Evolutionary conservation across 176 grass and related monocot genomes (phyloP).

Genomic region (bread wheat (Triticum aestivum)): IWGSC_CS_RefSeq_v2.1 NC_057809.1:595538301-595538800

Average conservation of each 20-base stretch:
- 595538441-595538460: constrained; percentile 53
- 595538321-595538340: background rate
- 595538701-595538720: background rate
- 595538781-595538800: constrained; percentile 15
- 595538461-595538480: constrained; percentile 41
- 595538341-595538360: background rate
- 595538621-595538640: background rate
- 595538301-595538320: background rate
- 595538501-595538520: background rate
- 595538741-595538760: background rate
- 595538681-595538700: background rate
- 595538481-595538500: background rate
- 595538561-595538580: background rate
- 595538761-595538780: constrained; percentile 15
- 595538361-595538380: no score
- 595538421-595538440: constrained; percentile 81
- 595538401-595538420: background rate
- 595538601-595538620: background rate
- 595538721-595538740: background rate
- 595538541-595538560: no score
- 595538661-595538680: background rate
- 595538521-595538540: background rate
- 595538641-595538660: background rate
- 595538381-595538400: background rate
- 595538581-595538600: background rate